Evolutionary conservation across 371 early-diverging fungal genomes (phyloP).

Genomic region (Mucor ambiguus): DNA sequence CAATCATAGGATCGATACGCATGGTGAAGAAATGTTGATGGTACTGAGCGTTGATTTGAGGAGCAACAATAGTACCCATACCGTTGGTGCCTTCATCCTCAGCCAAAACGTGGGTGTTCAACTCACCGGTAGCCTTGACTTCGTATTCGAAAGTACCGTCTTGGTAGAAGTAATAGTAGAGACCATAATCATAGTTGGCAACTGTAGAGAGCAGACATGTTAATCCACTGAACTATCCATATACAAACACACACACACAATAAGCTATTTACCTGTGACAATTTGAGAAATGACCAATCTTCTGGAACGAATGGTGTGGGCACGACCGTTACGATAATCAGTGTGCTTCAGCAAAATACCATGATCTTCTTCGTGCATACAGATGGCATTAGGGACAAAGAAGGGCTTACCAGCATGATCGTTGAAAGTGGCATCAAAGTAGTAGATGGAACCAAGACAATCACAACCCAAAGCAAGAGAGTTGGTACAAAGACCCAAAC

Average conservation of each 20-base stretch:
- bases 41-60: conserved; percentile 55
- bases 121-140: conserved; percentile 58
- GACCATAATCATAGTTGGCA: conserved; percentile 60
- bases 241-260: conserved; percentile 13
- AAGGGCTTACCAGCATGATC: conserved; percentile 53
- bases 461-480: conserved; percentile 54
- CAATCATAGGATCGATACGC: conserved; percentile 59
- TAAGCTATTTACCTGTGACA: conserved; percentile 44
- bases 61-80: conserved; percentile 54
- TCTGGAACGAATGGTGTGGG: conserved; percentile 53
- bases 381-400: conserved; percentile 54
- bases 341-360: conserved; percentile 61
- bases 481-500: conserved; percentile 55
- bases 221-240: background rate
- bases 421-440: conserved; percentile 57
- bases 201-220: conserved; percentile 20
- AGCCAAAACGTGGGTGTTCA: conserved; percentile 56
- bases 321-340: conserved; percentile 52
- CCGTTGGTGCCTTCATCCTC: conserved; percentile 50
- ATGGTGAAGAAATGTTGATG: conserved; percentile 61
- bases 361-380: conserved; percentile 58
- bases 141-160: conserved; percentile 61
- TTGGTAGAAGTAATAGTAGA: conserved; percentile 61
- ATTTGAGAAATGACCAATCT: conserved; percentile 56
- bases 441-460: conserved; percentile 58